These are phyloP conservation scores for Lasiodiplodia theobromae DNA, from an alignment of 2,329 filamentous ascomycete species.

Conservation along the genomic window DNA sequence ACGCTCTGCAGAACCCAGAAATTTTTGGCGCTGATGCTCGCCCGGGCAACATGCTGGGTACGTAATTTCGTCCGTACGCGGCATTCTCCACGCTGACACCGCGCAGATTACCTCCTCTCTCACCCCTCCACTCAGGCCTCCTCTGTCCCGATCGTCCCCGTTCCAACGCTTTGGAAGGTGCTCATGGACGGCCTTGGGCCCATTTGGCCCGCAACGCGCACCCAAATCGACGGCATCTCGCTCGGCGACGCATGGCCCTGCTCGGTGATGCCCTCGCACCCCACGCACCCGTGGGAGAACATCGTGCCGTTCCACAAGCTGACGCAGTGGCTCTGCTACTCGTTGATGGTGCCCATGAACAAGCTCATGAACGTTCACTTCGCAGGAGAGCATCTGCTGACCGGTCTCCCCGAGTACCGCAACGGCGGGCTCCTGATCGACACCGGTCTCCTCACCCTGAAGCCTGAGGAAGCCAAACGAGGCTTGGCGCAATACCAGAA, in stretches of 20 bases:
- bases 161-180: constrained; percentile 89
- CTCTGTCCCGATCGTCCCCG: constrained; percentile 83
- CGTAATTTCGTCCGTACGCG: constrained; percentile 37
- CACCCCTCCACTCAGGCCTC: constrained; percentile 90
- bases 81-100: constrained; percentile 32
- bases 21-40: constrained; percentile 85
- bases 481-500: constrained; percentile 74
- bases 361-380: constrained; percentile 82
- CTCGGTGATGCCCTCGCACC: constrained; percentile 78
- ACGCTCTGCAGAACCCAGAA: constrained; percentile 79
- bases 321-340: constrained; percentile 94
- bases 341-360: constrained; percentile 89
- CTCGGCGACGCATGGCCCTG: constrained; percentile 97
- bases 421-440: constrained; percentile 91
- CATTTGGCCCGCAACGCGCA: constrained; percentile 90
- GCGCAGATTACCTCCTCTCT: constrained; percentile 83
- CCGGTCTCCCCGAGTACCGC: constrained; percentile 88
- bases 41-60: constrained; percentile 94
- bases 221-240: constrained; percentile 82
- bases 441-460: constrained; percentile 80
- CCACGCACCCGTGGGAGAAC: constrained; percentile 75
- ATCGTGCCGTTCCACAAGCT: constrained; percentile 94
- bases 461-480: constrained; percentile 71
- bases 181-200: constrained; percentile 85
- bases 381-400: constrained; percentile 81